Conservation (phyloP, 257 asterid species). For the Fraxinus pennsylvanica region DNA sequence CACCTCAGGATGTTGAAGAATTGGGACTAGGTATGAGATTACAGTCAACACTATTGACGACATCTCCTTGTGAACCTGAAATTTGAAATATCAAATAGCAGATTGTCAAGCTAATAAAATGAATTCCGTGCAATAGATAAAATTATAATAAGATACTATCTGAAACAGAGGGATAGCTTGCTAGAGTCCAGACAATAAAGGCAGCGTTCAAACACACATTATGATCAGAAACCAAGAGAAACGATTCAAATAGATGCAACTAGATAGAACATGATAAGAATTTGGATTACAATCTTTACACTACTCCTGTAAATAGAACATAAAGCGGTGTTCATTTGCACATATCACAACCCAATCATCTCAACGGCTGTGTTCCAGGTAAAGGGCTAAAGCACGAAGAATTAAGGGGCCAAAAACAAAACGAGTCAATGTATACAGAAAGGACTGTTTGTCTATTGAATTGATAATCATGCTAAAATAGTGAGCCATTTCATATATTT, state of each 20-base stretch:
- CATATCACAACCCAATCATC: neutral
- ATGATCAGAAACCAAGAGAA: neutral
- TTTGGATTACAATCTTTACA: neutral
- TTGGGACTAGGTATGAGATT: constrained; percentile 74
- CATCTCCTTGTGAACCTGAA: constrained; percentile 85
- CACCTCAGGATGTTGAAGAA: constrained; percentile 95
- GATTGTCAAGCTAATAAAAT: constrained; percentile 15
- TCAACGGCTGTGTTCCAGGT: neutral
- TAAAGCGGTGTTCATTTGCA: neutral
- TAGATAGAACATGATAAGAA: constrained; percentile 2
- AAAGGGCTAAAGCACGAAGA: constrained; percentile 2
- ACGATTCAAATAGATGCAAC: neutral
- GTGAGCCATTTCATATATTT: constrained; percentile 3
- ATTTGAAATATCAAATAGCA: constrained; percentile 12
- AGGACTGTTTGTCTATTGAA: neutral
- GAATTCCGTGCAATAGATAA: neutral
- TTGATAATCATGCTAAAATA: constrained; percentile 15
- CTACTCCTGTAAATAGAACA: neutral
- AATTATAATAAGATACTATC: neutral
- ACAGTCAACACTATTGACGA: constrained; percentile 80
- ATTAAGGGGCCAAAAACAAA: neutral
- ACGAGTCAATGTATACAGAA: constrained; percentile 8
- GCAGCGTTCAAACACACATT: neutral
- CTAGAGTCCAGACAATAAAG: neutral
- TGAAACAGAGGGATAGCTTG: neutral